These are phyloP conservation scores for Zygosaccharomyces sapae DNA, from an alignment of 1,139 yeast genomes.

Conservation along the genomic window DNA sequence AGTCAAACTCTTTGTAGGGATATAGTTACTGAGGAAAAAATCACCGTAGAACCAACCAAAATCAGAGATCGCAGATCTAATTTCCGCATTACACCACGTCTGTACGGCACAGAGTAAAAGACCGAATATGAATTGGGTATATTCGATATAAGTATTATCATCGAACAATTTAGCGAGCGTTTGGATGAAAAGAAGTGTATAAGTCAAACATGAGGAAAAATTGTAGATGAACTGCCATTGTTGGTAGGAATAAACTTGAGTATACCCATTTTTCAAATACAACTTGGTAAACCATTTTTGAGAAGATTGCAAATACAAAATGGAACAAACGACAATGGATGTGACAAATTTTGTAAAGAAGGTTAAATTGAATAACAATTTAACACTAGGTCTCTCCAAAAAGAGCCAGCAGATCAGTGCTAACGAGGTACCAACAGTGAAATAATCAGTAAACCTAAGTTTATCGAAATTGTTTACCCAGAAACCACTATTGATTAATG, in stretches of 20 bases:
- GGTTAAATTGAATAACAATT: conserved; percentile 45
- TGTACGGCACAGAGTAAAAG: conserved; percentile 60
- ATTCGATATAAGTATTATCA: conserved; percentile 21
- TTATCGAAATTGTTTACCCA: conserved; percentile 55
- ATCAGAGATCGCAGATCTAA: conserved; percentile 70
- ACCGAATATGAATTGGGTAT: conserved; percentile 53
- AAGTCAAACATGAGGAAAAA: conserved; percentile 42
- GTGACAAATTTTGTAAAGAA: conserved; percentile 51
- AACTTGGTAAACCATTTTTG: conserved; percentile 63
- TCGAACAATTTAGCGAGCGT: conserved; percentile 27
- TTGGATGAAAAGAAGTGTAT: conserved; percentile 38
- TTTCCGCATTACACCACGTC: conserved; percentile 67
- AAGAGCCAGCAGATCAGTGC: conserved; percentile 47
- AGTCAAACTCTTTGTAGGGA: conserved; percentile 46
- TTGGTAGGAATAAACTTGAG: conserved; percentile 64
- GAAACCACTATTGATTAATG: conserved; percentile 48
- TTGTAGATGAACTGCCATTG: conserved; percentile 78
- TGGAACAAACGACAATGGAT: conserved; percentile 48
- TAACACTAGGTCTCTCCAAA: conserved; percentile 39
- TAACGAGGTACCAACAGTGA: conserved; percentile 48
- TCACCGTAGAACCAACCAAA: conserved; percentile 93
- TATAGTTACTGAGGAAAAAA: conserved; percentile 61
- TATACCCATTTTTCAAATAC: conserved; percentile 62
- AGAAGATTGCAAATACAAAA: conserved; percentile 59
- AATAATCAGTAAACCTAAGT: conserved; percentile 61